Conservation (phyloP, 2,329 filamentous ascomycete species). For the Didymella exigua region DNA sequence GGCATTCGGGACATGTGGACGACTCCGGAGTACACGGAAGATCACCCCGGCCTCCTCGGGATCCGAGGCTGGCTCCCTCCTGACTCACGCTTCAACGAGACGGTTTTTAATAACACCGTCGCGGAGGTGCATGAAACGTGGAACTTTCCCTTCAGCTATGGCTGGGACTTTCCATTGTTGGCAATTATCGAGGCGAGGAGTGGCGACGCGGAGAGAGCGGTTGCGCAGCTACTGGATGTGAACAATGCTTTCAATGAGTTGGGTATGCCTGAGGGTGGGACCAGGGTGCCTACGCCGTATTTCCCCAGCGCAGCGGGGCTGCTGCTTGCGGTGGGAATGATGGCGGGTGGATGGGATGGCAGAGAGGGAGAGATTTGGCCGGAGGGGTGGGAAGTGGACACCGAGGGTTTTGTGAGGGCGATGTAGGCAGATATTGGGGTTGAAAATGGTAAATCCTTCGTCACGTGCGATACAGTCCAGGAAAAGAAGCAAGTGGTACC, state of each 20-base stretch:
- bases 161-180: constrained; percentile 45
- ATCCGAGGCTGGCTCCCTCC: constrained; percentile 42
- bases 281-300: constrained; percentile 62
- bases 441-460: no score
- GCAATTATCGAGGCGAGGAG: constrained; percentile 39
- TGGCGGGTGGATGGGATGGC: constrained; percentile 63
- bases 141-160: constrained; percentile 45
- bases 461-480: no score
- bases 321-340: constrained; percentile 61
- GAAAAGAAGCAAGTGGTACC: no score
- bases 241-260: constrained; percentile 63
- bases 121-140: constrained; percentile 40
- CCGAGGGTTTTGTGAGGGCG: constrained; percentile 54
- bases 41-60: constrained; percentile 41
- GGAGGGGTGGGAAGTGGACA: constrained; percentile 54
- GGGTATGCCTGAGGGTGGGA: constrained; percentile 60
- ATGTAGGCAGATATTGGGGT: no score
- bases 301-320: constrained; percentile 60
- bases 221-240: constrained; percentile 54
- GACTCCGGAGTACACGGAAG: constrained; percentile 33
- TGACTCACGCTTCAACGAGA: constrained; percentile 33
- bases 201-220: constrained; percentile 36
- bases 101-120: constrained; percentile 39
- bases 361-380: constrained; percentile 56
- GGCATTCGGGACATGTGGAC: constrained; percentile 50